Evolutionary conservation across 75 land plant genomes (phyloP).

Genomic region (Selaginella tamariscina): DNA sequence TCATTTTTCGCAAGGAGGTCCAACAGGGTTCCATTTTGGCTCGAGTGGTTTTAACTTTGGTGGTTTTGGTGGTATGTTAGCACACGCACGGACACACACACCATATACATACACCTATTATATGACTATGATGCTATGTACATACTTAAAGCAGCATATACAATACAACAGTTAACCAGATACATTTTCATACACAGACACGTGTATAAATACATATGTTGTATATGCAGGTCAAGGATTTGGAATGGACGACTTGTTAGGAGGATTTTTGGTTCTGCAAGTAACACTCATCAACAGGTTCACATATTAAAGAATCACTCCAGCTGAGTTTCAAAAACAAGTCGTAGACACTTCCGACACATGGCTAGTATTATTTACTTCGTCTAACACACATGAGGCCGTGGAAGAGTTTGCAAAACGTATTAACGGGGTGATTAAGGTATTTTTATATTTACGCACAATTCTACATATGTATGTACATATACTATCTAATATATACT

Average conservation of each 20-base stretch:
- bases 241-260: background rate
- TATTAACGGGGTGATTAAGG: conserved; percentile 60
- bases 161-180: too few relatives aligned
- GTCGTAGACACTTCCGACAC: conserved; percentile 45
- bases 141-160: too few relatives aligned
- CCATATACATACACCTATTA: too few relatives aligned
- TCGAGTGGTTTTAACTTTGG: background rate
- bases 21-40: background rate
- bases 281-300: too few relatives aligned
- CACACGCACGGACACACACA: too few relatives aligned
- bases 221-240: too few relatives aligned
- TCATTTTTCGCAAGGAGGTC: too few relatives aligned
- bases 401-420: conserved; percentile 47
- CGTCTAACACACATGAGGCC: conserved; percentile 26
- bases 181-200: too few relatives aligned
- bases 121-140: too few relatives aligned
- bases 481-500: background rate
- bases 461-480: too few relatives aligned
- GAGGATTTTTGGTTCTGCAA: background rate
- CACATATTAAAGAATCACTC: too few relatives aligned
- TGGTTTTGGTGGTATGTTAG: background rate
- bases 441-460: conserved; percentile 19
- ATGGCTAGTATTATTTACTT: conserved; percentile 52
- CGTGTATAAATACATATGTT: too few relatives aligned
- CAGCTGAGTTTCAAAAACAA: conserved; percentile 38